Base-by-base conservation (phyloP, 352 stramenopile species). In the Thalassiosira gravida region DNA sequence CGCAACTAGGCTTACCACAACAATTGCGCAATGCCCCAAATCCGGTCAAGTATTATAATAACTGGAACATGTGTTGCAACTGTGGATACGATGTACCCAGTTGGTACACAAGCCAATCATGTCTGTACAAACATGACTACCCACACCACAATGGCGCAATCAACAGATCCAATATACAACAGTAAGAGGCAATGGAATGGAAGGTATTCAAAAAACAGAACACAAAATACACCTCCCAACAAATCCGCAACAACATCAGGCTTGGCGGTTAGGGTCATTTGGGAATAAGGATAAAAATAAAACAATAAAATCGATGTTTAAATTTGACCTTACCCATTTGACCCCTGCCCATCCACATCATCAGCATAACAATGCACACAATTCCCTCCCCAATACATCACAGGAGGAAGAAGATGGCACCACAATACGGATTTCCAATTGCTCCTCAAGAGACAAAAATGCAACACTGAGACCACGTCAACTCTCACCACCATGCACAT, bases 201-300 rank as follows among this genome's bases (percentile, higher is more conserved):
- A 32, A 56, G 5, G 13, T 56, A 22, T 9, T 5, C 2, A 5
- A 30, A 1, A 56, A 56, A 16, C 2, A 5, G 13, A 56, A 27
- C 46, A 67, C 35, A 71, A 78, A 27, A 72, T 11, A 5, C 11
- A 7, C 7, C 22, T 57, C 16, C 57, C 69, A 0, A 6, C n/a
- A 1, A 73, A 73, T 65, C 65, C 47, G 20, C 14, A 14, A 18
- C 44, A 29, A 14, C 13, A 61, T 32, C 67, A 52, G 24, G 37
- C 53, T 57, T 78, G 69, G 67, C 49, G 22, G 58, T 1, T 42
- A 72, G 69, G 58, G 69, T 58, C 47, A 47, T n/a, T 44, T 42
- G 1, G 22, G 25, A n/a, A n/a, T n/a, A n/a, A n/a, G n/a, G n/a
- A n/a, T n/a, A n/a, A n/a, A n/a, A n/a, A n/a, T n/a, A n/a, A n/a